Base-by-base conservation (phyloP, 2,329 filamentous ascomycete species). In the Ophiostoma tasmaniense region DNA sequence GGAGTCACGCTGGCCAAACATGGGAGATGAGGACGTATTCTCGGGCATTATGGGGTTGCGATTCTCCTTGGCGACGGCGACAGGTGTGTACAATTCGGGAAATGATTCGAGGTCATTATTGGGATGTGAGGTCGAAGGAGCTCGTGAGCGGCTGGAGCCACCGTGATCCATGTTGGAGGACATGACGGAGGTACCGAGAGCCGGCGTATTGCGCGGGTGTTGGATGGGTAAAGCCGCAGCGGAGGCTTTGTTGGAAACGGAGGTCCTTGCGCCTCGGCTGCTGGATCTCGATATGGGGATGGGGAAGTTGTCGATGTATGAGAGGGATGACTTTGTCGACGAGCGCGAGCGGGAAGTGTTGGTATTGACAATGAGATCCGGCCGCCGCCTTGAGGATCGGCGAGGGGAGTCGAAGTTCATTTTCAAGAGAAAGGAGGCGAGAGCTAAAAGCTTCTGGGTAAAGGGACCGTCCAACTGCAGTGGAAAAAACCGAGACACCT, bases 1-100 rank as follows among this genome's bases (percentile, higher is more conserved):
- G 66, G 90, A 92, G 79, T 93, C 89, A 73, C 84, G 81, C 68
- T 77, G 76, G 73, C 75, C 72, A 72, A 76, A 72, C 71, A 70
- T 73, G 35, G 71, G 68, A 67, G 71, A 6, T 17, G 68, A 35
- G 25, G 64, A 33, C 64, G 72, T 73, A 37, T 77, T 71, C n/a
- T 71, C 70, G 71, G 76, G 66, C 71, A 67, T 67, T 39, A 59
- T 22, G 42, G 39, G 50, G 33, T 61, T 22, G 66, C 22, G 28
- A 30, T 35, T 75, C 69, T 77, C 76, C 42, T 77, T 75, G 66
- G 78, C 76, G 59, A 73, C 75, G 52, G 74, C 77, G 74, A 79
- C 76, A 42, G 80, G 75, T n/a, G 79, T 76, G 66, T 80, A 74
- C 71, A 80, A 74, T 67, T 80, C 79, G 69, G 81, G 75, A 69